Evolutionary conservation across 371 early-diverging fungal species (phyloP).

Genomic region (Rhizopus delemar): DNA sequence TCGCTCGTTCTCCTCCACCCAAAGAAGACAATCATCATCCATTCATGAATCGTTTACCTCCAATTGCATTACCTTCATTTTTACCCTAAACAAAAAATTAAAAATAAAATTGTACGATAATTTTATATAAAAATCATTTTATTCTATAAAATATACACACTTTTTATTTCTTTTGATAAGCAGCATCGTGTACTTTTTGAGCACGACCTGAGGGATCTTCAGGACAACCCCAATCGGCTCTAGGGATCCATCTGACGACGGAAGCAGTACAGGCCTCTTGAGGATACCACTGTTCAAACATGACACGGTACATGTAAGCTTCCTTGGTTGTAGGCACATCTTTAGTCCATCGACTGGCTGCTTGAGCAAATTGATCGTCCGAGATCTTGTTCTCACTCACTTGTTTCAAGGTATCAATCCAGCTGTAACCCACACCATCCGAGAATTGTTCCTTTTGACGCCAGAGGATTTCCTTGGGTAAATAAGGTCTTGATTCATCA

Average conservation of each 20-base stretch:
- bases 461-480: conserved; percentile 89
- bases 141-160: neutral
- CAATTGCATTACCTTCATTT: conserved; percentile 22
- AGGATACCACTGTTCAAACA: conserved; percentile 93
- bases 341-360: conserved; percentile 70
- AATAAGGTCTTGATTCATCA: conserved; percentile 75
- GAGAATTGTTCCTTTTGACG: conserved; percentile 97
- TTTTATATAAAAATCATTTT: neutral
- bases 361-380: conserved; percentile 72
- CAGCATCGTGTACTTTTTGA: conserved; percentile 82
- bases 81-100: conserved; percentile 13
- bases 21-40: conserved; percentile 5
- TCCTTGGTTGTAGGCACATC: conserved; percentile 94
- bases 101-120: neutral
- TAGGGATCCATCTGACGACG: conserved; percentile 94
- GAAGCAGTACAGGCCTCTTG: conserved; percentile 84
- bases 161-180: conserved; percentile 48
- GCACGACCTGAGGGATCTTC: conserved; percentile 97
- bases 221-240: conserved; percentile 96
- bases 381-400: conserved; percentile 65
- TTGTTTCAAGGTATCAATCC: conserved; percentile 91
- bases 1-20: conserved; percentile 17
- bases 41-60: conserved; percentile 17
- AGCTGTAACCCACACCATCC: conserved; percentile 94
- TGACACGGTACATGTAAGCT: conserved; percentile 87